A percentile compares a stretch with the other conserved stretches of the same genome.
These are phyloP conservation scores for Theileria parva DNA, from an alignment of 169 alveolate species.

Conservation along the genomic window DNA sequence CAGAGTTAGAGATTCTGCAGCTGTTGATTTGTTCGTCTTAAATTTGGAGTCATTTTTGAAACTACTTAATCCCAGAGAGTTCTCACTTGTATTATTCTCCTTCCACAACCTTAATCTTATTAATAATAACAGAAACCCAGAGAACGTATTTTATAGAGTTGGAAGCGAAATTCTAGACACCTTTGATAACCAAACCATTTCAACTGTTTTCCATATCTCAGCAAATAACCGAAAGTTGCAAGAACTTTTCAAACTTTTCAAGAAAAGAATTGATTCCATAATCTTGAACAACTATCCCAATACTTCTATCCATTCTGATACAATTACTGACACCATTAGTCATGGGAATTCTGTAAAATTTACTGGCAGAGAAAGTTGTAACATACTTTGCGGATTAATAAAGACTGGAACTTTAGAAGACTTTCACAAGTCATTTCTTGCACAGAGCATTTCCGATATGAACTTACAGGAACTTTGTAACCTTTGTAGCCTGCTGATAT, in stretches of 20 bases:
- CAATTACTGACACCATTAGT: background rate
- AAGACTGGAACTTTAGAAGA: slow-evolving; percentile 40
- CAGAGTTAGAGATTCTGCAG: slow-evolving; percentile 21
- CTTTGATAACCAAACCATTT: slow-evolving; percentile 25
- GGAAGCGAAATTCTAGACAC: background rate
- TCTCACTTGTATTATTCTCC: slow-evolving; percentile 43
- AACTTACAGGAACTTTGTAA: slow-evolving; percentile 63
- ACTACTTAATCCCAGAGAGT: slow-evolving; percentile 37
- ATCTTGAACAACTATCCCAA: background rate
- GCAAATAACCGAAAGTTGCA: slow-evolving; percentile 9
- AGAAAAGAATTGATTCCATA: slow-evolving; percentile 5
- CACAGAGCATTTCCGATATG: slow-evolving; percentile 29
- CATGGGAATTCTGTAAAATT: background rate
- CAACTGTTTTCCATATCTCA: slow-evolving; percentile 47
- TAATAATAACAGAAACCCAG: background rate
- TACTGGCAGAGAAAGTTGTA: slow-evolving; percentile 57
- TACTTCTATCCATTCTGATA: background rate
- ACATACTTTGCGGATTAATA: slow-evolving; percentile 37
- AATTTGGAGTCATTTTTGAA: background rate
- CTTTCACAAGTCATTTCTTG: slow-evolving; percentile 12
- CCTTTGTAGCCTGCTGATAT: slow-evolving; percentile 40
- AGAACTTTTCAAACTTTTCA: slow-evolving; percentile 3
- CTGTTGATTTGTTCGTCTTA: background rate
- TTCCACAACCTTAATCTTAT: slow-evolving; percentile 43
- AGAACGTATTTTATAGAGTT: background rate